Base-by-base conservation (phyloP, 2,329 filamentous ascomycete species). In the Cladophialophora psammophila region DNA sequence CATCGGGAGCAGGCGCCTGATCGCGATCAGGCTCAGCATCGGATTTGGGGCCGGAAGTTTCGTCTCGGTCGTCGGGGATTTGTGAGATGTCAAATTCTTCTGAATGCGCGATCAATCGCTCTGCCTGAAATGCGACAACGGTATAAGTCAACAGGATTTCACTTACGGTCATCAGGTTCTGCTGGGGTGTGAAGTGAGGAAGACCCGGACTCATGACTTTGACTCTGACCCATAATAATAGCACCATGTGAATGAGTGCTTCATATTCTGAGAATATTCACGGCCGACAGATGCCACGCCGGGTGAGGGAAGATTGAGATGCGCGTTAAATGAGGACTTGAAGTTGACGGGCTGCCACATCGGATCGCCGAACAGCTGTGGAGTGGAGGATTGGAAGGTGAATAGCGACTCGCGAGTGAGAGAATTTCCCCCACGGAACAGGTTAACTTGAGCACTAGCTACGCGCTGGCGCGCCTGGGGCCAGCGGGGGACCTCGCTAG, bases 31-130 rank as follows among this genome's bases (percentile, higher is more conserved):
- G 12, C 38, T 40, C 20, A 35, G 15, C 59, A 31, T 31, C 20
- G 32, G 34, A 36, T 5, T 40, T 61, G 45, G 10, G 59, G 13
- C 12, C 10, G n/a, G 45, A 9, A 35, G 31, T 26, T 18, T 45
- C 38, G 8, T 66, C 66, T 58, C 68, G 66, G 61, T 70, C 65
- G 70, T 69, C 68, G n/a, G 64, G 61, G n/a, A 70, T 70, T 20
- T 68, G 50, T 12, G 68, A 67, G 31, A 70, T 59, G 40, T 72
- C 70, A 56, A 66, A 67, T n/a, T 67, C 67, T 70, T 42, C 59
- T 53, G 45, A 32, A 42, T n/a, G 36, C 45, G 31, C 60, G n/a
- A 26, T 63, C 36, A 63, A 38, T 56, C 20, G 15, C 15, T 15
- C 26, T 52, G 42, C 15, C 1, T 38, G 6, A 12, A 18, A 36